These are phyloP conservation scores for Solanum chaucha DNA, from an alignment of 257 asterid species.

Conservation along the genomic window DNA sequence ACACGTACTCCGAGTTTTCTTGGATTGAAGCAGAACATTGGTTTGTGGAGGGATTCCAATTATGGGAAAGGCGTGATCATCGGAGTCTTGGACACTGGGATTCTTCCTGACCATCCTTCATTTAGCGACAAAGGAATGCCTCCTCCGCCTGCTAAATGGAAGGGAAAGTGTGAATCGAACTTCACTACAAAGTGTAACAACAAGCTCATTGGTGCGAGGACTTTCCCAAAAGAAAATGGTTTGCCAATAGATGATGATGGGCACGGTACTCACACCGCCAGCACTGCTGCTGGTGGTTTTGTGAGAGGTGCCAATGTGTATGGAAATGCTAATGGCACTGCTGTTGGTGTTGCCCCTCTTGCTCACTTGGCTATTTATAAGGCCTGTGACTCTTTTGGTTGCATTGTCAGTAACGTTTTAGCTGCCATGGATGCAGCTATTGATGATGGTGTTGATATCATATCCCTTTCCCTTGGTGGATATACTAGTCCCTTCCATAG, in stretches of 20 bases:
- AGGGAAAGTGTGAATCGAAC: background rate
- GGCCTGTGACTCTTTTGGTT: conserved; percentile 12
- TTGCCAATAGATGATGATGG: conserved; percentile 3
- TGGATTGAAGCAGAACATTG: background rate
- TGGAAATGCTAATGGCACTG: conserved; percentile 41
- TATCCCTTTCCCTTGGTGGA: conserved; percentile 29
- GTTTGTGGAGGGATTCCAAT: background rate
- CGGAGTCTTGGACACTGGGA: background rate
- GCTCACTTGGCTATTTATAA: conserved; percentile 52
- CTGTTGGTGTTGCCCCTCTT: conserved; percentile 44
- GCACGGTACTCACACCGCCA: conserved; percentile 46
- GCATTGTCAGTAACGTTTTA: conserved; percentile 21
- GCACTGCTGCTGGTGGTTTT: conserved; percentile 49
- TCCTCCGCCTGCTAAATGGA: background rate
- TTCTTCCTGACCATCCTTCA: background rate
- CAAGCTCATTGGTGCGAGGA: conserved; percentile 8
- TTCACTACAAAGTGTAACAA: background rate
- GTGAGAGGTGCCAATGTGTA: conserved; percentile 35
- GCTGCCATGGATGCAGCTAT: conserved; percentile 47
- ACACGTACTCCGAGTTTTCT: background rate
- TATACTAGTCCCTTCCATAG: background rate
- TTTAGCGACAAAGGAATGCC: background rate
- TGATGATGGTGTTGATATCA: conserved; percentile 27
- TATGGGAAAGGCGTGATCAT: background rate
- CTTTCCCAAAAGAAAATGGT: background rate